Evolutionary conservation across 768 basidiomycete genomes (phyloP), one percentile per base, ranked within the genome.

Genomic region (Suillus paluster): DNA sequence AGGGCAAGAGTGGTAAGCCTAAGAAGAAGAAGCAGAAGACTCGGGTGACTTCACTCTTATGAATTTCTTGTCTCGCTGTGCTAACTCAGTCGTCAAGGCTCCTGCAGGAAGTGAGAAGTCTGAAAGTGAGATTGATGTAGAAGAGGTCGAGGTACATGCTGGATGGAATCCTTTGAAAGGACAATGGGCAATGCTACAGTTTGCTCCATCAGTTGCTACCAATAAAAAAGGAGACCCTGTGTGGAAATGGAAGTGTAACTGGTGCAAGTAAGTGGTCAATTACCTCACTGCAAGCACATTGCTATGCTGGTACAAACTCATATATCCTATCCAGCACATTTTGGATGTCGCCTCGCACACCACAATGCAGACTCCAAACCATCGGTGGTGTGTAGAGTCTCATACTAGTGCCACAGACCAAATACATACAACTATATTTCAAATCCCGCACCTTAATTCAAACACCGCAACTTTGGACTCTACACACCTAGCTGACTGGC

Each of bases 211-310:
- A 53, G 17, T 36, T 53, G 50, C 23, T 17, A 53, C 25, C 6
- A 36, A 53, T 53, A 53, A 53, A 53, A 48, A 53, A 30, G 50
- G 50, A 36, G 34, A 53, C 17, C 50, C 50, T 15, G 25, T 53
- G 17, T 53, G 50, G 50, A 53, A 53, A 53, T 53, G 50, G 50
- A 36, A 27, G 23, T 53, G 50, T 53, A 53, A 53, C 27, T 53
- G 50, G 25, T 53, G 50, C n/a, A 17, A 30, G 50, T 53, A 53
- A 53, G 50, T 53, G 3, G 30, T 30, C 30, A 30, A 30, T 30
- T 30, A 41, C 17, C 3, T 41, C 39, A 41, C 39, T 41, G 39
- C 39, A 7, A 7, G 39, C 17, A 41, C 4, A 5, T 39, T 39
- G 15, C 14, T 39, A 39, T n/a, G n/a, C n/a, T n/a, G n/a, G n/a